Base-by-base conservation (phyloP, 441 rosid genomes). In the Brassica hybrid region DNA sequence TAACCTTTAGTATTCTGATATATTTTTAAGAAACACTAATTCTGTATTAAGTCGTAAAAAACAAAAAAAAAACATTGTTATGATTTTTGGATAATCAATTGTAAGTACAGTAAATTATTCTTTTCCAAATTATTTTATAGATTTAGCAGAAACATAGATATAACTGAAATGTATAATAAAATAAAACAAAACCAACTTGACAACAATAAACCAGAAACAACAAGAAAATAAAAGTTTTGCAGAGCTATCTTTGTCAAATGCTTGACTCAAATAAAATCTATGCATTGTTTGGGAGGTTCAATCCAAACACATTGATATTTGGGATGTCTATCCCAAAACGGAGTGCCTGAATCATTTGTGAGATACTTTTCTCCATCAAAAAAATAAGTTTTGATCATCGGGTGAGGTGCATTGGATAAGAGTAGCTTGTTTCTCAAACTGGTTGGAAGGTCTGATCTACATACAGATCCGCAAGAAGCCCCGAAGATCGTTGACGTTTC, bases 401-500 rank as follows among this genome's bases (percentile, higher is more conserved):
- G 48, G 50, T 54, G 48, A 56, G 13, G 63, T 7, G 50, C 13
- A 6, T 17, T 23, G 16, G 48, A 69, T 2, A 69, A 30, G 6
- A 69, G 4, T 54, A 69, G 25, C 27, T 52, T 54, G 27, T 54
- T 54, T 6, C 11, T 54, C 50, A 54, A 30, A 41, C 7, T 0
- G 3, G 12, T 12, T 19, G 17, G 5, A 3, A 32, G 48, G 48
- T 18, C 30, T 32, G 7, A 6, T 32, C 45, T 56, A 32, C 6
- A 54, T 7, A 17, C 48, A 1, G 48, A 11, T 17, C 2, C 16
- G n/a, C 12, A 10, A 27, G 48, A 17, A 69, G 1, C 72, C 0
- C 72, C 72, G 2, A 30, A 69, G 18, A 69, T 16, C 7, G 62
- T 32, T n/a, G 57, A 30, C 17, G 30, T 17, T 12, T 69, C 72